Evolutionary conservation across 2,329 filamentous ascomycete species (phyloP), one percentile per base, ranked within the genome.

Genomic region (Epichloe aotearoae): DNA sequence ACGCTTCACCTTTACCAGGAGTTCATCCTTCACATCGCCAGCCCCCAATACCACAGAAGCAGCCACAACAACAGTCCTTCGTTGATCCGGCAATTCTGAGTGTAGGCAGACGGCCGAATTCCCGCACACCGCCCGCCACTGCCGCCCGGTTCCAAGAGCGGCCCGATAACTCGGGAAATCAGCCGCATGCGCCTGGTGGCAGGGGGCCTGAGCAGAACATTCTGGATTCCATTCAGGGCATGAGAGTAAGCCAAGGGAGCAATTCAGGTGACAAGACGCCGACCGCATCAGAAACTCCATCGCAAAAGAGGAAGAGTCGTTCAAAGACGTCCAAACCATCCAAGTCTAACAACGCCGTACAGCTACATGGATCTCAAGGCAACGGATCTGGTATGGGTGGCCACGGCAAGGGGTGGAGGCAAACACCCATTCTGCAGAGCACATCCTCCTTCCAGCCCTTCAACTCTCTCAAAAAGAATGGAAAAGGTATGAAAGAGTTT

Each of bases 1-100:
- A 64, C 40, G 50, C 56, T 19, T 56, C 61, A 52, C 57, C 63
- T 20, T 49, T 57, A 30, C 51, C 55, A 50, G 58, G 58, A 55
- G 50, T 59, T 17, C 39, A 34, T n/a, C 6, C 26, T 11, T 8
- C 41, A 23, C 26, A 48, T n/a, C 10, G 12, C 11, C 62, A 20
- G 58, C 62, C 14, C 56, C 64, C 15, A 49, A 56, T 5, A 51
- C 63, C 20, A 52, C 61, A n/a, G 55, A 38, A 60, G 48, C 64
- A 60, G 38, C 57, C 60, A 43, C 53, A 58, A 49, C 64, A 69
- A 55, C 58, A 69, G 33, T 59, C 72, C 0, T 88, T 93, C 60
- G 75, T 83, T n/a, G 88, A 94, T 59, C 88, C 88, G 11, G 88
- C 88, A 3, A 94, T 94, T 50, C 64, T 94, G 44, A 89, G 86